Percentiles rank a stretch among this genome's conserved stretches.
phyloP scores from a whole-genome alignment of 768 basidiomycete species.

The Tubosaeta sp. region DNA sequence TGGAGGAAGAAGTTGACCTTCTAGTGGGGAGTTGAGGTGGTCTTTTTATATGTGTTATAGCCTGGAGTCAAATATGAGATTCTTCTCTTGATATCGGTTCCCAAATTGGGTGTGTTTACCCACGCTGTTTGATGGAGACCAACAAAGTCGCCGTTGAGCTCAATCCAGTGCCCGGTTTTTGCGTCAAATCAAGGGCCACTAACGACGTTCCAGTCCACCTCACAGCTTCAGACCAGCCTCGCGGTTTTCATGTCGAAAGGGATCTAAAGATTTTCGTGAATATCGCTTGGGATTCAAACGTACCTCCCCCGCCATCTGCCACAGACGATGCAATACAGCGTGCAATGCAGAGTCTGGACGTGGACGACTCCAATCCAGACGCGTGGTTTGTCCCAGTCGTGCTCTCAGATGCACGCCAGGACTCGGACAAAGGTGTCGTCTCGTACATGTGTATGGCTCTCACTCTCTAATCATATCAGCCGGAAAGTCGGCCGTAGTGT shows the following conservation, averaged over 20 bases:
- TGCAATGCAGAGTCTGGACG: conserved; percentile 51
- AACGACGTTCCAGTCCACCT: conserved; percentile 33
- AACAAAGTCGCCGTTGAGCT: conserved; percentile 33
- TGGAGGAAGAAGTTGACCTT: conserved; percentile 5
- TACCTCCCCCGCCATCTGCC: conserved; percentile 65
- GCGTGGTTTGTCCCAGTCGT: conserved; percentile 69
- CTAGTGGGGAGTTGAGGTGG: neutral
- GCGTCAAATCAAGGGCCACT: conserved; percentile 55
- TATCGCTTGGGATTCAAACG: conserved; percentile 62
- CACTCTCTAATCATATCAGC: conserved; percentile 36
- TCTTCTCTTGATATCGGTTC: neutral
- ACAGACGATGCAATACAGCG: conserved; percentile 54
- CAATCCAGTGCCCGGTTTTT: conserved; percentile 64
- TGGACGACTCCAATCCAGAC: conserved; percentile 35
- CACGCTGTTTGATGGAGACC: conserved; percentile 18
- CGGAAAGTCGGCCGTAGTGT: conserved; percentile 64
- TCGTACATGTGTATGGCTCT: neutral
- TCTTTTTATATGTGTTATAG: conserved; percentile 30
- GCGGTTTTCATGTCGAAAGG: conserved; percentile 32
- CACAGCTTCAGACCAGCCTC: conserved; percentile 8
- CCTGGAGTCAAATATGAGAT: neutral
- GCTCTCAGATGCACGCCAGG: conserved; percentile 58
- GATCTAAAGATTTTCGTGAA: conserved; percentile 71
- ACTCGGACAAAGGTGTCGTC: conserved; percentile 58
- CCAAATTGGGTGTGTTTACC: conserved; percentile 6